Conservation (phyloP, 352 stramenopile genomes). For the Phytophthora citricola region DNA sequence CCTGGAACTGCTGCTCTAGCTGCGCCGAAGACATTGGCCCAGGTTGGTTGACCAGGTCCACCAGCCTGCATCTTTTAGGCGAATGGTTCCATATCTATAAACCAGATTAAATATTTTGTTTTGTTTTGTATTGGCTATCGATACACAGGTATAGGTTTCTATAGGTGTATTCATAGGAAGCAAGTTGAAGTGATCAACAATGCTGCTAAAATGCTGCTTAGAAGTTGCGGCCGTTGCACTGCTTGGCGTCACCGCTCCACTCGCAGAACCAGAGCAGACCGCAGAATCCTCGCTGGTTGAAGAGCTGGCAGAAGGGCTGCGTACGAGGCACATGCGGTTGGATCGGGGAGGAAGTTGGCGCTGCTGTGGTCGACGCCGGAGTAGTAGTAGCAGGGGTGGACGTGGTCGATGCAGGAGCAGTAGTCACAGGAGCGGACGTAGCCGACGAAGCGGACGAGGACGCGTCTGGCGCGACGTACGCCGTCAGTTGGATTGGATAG, state of each 20-base stretch:
- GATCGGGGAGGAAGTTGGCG: not conserved
- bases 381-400: slow-evolving; percentile 6
- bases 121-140: too few species aligned
- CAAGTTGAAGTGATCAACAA: not conserved
- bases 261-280: slow-evolving; percentile 36
- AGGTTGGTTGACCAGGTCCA: not conserved
- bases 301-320: slow-evolving; percentile 35
- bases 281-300: slow-evolving; percentile 33
- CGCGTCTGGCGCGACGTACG: slow-evolving; percentile 39
- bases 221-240: slow-evolving; percentile 29
- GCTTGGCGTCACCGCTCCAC: slow-evolving; percentile 16
- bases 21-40: slow-evolving; percentile 23
- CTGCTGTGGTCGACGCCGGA: not conserved
- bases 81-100: not conserved
- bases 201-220: not conserved
- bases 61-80: not conserved
- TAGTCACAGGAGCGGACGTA: not conserved
- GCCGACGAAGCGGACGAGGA: slow-evolving; percentile 10
- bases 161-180: not conserved
- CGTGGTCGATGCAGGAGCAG: slow-evolving; percentile 5
- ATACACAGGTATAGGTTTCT: too few species aligned
- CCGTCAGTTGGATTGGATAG: slow-evolving; percentile 50
- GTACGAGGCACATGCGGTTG: slow-evolving; percentile 23
- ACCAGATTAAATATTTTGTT: too few species aligned
- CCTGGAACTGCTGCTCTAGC: slow-evolving; percentile 56